Conservation (phyloP, 2,329 filamentous ascomycete genomes). For the Macroventuria anomochaeta region DNA sequence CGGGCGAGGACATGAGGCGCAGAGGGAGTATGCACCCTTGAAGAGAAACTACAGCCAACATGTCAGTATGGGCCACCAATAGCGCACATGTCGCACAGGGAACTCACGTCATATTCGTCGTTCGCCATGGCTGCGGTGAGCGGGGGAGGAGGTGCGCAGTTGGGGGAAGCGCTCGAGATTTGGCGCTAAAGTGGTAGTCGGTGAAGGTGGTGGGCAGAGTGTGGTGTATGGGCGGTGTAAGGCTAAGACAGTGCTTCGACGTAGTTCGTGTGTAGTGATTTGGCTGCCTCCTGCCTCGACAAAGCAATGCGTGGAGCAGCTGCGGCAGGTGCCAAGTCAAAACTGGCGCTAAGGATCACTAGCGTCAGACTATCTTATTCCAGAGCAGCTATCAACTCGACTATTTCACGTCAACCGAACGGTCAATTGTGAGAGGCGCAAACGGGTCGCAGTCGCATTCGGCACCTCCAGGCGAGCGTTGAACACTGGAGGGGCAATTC, state of each 20-base stretch:
- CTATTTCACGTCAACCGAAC: slow-evolving; percentile 9
- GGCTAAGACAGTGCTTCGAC: slow-evolving; percentile 8
- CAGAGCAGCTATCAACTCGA: slow-evolving; percentile 10
- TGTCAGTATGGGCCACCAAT: slow-evolving; percentile 32
- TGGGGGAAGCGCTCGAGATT: slow-evolving; percentile 13
- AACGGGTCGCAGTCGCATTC: slow-evolving; percentile 8
- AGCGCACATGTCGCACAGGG: slow-evolving; percentile 29
- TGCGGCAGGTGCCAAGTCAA: slow-evolving; percentile 15
- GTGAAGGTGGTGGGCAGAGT: neutral
- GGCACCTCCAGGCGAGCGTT: neutral
- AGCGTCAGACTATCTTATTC: slow-evolving; percentile 4
- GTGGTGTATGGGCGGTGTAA: slow-evolving; percentile 1
- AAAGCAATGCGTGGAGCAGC: slow-evolving; percentile 25
- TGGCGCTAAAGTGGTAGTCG: slow-evolving; percentile 3
- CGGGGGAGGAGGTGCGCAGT: slow-evolving; percentile 24
- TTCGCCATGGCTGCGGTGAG: slow-evolving; percentile 77
- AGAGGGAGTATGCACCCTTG: slow-evolving; percentile 72
- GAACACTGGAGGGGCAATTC: neutral
- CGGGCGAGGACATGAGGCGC: slow-evolving; percentile 25
- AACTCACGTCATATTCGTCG: slow-evolving; percentile 98
- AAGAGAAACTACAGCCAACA: slow-evolving; percentile 81
- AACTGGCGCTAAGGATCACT: slow-evolving; percentile 3
- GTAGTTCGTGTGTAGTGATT: slow-evolving; percentile 20
- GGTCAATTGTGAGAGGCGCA: neutral
- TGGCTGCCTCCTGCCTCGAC: slow-evolving; percentile 37